Conservation (phyloP, 257 asterid genomes). For the Solanum pennellii region DNA sequence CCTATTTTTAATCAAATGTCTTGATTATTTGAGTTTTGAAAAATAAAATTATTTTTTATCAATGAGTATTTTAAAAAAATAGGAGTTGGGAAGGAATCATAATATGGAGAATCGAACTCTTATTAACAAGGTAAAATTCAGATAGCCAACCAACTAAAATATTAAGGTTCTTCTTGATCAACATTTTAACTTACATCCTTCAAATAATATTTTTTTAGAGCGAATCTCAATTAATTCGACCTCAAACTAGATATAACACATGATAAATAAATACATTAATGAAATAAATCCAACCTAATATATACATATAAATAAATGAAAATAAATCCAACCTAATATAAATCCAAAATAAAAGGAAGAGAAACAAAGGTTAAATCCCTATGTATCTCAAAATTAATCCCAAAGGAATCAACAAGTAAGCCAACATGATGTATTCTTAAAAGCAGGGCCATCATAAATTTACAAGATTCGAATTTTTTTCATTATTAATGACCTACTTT, state of each 20-base stretch:
- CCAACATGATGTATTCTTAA: constrained; percentile 17
- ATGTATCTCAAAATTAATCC: constrained; percentile 2
- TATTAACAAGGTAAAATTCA: no score
- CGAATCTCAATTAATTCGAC: no score
- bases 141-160: no score
- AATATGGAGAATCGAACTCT: no score
- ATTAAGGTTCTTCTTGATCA: no score
- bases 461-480: neutral
- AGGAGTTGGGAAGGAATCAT: no score
- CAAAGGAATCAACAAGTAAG: neutral
- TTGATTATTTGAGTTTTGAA: neutral
- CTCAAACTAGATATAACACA: no score
- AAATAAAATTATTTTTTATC: neutral
- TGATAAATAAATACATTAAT: no score
- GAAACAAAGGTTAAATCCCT: neutral
- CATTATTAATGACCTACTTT: constrained; percentile 4
- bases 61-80: neutral
- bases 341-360: neutral
- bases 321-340: neutral
- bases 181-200: no score
- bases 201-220: no score
- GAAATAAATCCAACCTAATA: neutral
- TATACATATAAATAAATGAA: neutral
- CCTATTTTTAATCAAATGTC: neutral
- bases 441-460: constrained; percentile 24